phyloP scores from a whole-genome alignment of 192 early-diverging fungal species.

The Coemansia sp. region DNA sequence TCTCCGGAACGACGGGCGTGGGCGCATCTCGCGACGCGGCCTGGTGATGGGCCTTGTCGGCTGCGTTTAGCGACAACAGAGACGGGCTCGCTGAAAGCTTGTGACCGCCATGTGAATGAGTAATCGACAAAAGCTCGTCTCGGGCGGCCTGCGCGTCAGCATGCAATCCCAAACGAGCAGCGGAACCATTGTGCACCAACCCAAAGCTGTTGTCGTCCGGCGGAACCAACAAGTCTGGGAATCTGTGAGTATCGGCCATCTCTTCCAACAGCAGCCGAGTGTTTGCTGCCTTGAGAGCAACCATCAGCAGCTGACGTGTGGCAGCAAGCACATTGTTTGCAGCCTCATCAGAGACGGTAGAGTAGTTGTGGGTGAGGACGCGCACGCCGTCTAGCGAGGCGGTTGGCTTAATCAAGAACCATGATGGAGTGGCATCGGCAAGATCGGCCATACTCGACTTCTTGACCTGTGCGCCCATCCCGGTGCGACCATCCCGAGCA shows the following conservation, averaged over 20 bases:
- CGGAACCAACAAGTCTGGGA: constrained; percentile 29
- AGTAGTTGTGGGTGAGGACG: constrained; percentile 52
- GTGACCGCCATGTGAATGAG: too few relatives aligned
- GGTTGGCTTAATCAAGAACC: constrained; percentile 48
- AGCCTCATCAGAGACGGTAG: constrained; percentile 28
- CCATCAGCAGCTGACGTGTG: constrained; percentile 45
- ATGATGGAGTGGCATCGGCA: constrained; percentile 41
- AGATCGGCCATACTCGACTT: constrained; percentile 4
- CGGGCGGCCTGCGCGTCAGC: constrained; percentile 15
- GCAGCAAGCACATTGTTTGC: constrained; percentile 43
- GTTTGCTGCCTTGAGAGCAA: constrained; percentile 44
- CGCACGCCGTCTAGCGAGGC: constrained; percentile 38
- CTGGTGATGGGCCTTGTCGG: background rate
- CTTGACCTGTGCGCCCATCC: background rate
- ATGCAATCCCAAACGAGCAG: background rate
- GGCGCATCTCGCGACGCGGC: background rate
- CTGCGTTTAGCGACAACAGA: background rate
- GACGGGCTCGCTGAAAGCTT: constrained; percentile 7
- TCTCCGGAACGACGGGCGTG: background rate
- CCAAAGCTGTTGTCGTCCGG: constrained; percentile 3
- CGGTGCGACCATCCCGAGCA: background rate
- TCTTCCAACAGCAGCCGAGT: constrained; percentile 47
- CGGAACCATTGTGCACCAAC: background rate
- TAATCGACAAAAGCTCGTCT: constrained; percentile 7
- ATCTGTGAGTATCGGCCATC: constrained; percentile 43